Conservation (phyloP, 305 asterid species). For the Striga hermonthica region DNA sequence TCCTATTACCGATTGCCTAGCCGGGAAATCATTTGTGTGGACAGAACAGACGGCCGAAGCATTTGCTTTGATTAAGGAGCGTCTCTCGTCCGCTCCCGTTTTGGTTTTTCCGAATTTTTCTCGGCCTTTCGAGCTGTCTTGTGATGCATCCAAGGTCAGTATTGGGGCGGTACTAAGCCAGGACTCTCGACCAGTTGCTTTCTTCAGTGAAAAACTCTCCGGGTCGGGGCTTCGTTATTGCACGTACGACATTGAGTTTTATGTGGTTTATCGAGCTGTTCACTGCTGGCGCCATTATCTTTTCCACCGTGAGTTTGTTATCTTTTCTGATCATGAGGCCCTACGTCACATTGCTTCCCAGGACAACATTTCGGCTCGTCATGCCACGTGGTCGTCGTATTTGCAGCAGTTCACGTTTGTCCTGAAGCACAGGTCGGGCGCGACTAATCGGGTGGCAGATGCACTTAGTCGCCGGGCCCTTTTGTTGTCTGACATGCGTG, state of each 20-base stretch:
- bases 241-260: background rate
- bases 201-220: background rate
- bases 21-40: background rate
- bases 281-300: background rate
- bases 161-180: background rate
- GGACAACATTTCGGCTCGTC: background rate
- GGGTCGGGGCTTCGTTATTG: background rate
- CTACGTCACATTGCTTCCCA: background rate
- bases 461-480: too few relatives aligned
- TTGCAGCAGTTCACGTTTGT: background rate
- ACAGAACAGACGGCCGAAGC: background rate
- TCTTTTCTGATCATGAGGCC: background rate
- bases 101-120: background rate
- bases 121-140: background rate
- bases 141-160: background rate
- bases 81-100: background rate
- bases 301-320: background rate
- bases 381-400: background rate
- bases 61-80: background rate
- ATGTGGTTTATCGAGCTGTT: background rate
- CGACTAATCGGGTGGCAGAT: too few relatives aligned
- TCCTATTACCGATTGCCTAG: slow-evolving; percentile 1
- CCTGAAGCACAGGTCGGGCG: background rate
- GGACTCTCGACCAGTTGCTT: background rate
- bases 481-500: too few relatives aligned